These are phyloP conservation scores for Saururus chinensis DNA, from an alignment of 164 flowering plant species.

Conservation along the genomic window DNA sequence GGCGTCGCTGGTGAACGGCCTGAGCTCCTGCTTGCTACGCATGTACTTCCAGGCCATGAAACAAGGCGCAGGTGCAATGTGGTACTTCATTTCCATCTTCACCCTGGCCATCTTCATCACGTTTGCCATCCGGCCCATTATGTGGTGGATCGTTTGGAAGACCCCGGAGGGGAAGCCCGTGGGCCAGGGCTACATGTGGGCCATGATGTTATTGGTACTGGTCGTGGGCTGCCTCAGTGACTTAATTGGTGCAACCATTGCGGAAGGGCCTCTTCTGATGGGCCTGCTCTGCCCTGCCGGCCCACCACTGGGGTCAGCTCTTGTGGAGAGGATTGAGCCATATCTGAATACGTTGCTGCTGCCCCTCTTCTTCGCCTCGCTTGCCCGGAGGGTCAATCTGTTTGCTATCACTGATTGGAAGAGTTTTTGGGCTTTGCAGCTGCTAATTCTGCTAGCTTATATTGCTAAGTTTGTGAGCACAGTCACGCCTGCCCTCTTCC, in stretches of 20 bases:
- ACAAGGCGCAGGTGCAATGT: slow-evolving; percentile 10
- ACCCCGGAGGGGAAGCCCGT: slow-evolving; percentile 49
- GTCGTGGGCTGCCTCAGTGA: slow-evolving; percentile 27
- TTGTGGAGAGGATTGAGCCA: slow-evolving; percentile 41
- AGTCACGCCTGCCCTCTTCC: neutral
- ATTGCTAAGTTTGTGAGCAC: neutral
- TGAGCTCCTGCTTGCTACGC: slow-evolving; percentile 17
- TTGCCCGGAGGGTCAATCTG: slow-evolving; percentile 16
- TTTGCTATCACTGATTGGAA: neutral
- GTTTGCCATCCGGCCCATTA: slow-evolving; percentile 7
- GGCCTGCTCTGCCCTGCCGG: slow-evolving; percentile 62
- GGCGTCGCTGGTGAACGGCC: slow-evolving; percentile 17
- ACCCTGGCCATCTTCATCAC: neutral
- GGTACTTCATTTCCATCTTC: slow-evolving; percentile 17
- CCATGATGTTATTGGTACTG: slow-evolving; percentile 21
- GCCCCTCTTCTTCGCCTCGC: slow-evolving; percentile 30
- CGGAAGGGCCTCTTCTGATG: slow-evolving; percentile 37
- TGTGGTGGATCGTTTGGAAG: slow-evolving; percentile 21
- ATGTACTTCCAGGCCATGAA: slow-evolving; percentile 23
- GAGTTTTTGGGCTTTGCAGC: neutral
- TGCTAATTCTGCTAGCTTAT: neutral
- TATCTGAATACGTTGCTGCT: slow-evolving; percentile 26
- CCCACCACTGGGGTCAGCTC: slow-evolving; percentile 50
- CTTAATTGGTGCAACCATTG: slow-evolving; percentile 31
- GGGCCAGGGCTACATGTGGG: slow-evolving; percentile 18